Conservation (phyloP, 2,329 filamentous ascomycete species). For the Plectosphaerella plurivora region DNA sequence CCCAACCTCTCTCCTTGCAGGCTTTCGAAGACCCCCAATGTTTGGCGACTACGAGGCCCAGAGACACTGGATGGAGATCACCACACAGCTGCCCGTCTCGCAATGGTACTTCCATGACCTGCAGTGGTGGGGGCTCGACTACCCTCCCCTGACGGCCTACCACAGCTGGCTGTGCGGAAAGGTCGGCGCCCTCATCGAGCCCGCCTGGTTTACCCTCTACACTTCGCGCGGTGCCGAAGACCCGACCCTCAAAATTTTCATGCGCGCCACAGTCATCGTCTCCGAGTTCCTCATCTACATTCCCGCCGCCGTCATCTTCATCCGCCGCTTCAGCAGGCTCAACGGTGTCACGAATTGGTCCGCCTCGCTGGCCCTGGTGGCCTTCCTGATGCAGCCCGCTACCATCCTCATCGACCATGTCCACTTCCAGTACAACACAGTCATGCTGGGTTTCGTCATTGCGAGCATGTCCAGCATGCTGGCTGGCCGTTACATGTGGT, state of each 20-base stretch:
- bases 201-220: conserved; percentile 82
- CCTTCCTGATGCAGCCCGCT: conserved; percentile 86
- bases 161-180: conserved; percentile 94
- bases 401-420: conserved; percentile 92
- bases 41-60: conserved; percentile 98
- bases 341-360: conserved; percentile 79
- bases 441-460: conserved; percentile 90
- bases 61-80: conserved; percentile 98
- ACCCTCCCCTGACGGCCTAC: conserved; percentile 95
- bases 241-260: conserved; percentile 80
- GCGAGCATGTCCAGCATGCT: conserved; percentile 86
- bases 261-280: conserved; percentile 85
- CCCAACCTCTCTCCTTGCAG: conserved; percentile 32
- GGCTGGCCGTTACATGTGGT: conserved; percentile 80
- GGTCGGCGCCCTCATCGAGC: conserved; percentile 74
- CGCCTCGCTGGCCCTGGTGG: conserved; percentile 77
- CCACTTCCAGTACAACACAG: conserved; percentile 97
- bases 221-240: conserved; percentile 79
- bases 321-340: conserved; percentile 72
- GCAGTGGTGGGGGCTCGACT: conserved; percentile 96
- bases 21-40: conserved; percentile 79
- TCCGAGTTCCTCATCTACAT: conserved; percentile 91
- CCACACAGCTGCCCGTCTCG: conserved; percentile 79
- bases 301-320: conserved; percentile 80
- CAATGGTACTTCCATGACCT: conserved; percentile 98